These are phyloP conservation scores for Ascochyta rabiei DNA, from an alignment of 2,329 filamentous ascomycete species.

Conservation along the genomic window DNA sequence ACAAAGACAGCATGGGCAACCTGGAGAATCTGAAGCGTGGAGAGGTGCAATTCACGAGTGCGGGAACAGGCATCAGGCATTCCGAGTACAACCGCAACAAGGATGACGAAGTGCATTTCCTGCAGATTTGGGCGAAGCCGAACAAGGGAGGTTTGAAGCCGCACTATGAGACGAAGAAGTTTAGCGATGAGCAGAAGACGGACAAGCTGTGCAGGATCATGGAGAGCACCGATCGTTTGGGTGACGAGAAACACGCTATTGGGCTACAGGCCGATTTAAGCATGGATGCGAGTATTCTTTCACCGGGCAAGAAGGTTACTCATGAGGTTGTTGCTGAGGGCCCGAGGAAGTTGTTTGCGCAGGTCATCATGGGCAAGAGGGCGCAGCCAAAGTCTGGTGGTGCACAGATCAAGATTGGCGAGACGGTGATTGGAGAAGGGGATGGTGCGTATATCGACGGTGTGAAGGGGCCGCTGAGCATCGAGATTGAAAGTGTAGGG, in stretches of 20 bases:
- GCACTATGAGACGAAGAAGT: conserved; percentile 76
- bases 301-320: conserved; percentile 67
- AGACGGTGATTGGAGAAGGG: conserved; percentile 72
- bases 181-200: conserved; percentile 74
- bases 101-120: conserved; percentile 75
- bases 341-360: conserved; percentile 75
- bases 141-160: conserved; percentile 76
- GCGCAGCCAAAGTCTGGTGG: conserved; percentile 69
- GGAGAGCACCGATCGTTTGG: conserved; percentile 69
- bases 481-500: conserved; percentile 56
- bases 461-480: conserved; percentile 50
- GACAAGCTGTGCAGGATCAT: conserved; percentile 75
- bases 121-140: conserved; percentile 87
- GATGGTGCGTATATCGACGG: conserved; percentile 78
- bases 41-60: conserved; percentile 88
- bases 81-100: conserved; percentile 80
- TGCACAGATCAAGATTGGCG: conserved; percentile 72
- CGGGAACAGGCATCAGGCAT: conserved; percentile 80
- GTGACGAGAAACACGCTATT: conserved; percentile 73
- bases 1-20: conserved; percentile 82
- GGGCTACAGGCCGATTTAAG: conserved; percentile 84
- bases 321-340: conserved; percentile 74
- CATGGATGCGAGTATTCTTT: conserved; percentile 79
- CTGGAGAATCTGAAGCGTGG: conserved; percentile 74
- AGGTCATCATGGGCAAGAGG: conserved; percentile 71